Percentiles rank a stretch among this genome's conserved stretches.
Evolutionary conservation across 75 land plant genomes (phyloP).

Genomic region (Chamaecyparis obtusa): DNA sequence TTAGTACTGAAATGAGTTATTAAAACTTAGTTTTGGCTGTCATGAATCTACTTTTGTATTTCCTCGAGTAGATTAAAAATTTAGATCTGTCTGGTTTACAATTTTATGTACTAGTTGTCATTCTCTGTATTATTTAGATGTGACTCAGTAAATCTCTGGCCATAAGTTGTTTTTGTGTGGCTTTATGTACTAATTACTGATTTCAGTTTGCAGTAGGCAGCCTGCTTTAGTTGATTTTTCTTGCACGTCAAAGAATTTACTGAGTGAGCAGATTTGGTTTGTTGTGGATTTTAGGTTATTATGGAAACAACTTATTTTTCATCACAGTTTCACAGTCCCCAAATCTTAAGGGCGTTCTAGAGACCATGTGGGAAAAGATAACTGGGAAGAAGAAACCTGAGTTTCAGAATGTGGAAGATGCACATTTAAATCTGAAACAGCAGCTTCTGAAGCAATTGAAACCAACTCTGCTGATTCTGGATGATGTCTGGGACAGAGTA

Average conservation of each 20-base stretch:
- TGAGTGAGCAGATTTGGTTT: neutral
- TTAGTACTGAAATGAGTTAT: neutral
- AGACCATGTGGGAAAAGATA: slow-evolving; percentile 30
- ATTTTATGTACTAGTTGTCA: no score
- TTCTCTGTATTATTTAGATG: no score
- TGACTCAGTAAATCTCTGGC: no score
- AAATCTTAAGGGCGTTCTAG: neutral
- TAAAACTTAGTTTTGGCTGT: no score
- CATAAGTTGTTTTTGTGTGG: no score
- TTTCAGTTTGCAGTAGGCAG: no score
- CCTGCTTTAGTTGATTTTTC: neutral
- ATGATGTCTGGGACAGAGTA: slow-evolving; percentile 51
- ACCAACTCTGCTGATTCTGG: slow-evolving; percentile 34
- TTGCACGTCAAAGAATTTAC: neutral
- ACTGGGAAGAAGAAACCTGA: neutral
- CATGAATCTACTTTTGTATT: neutral
- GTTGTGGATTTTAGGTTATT: slow-evolving; percentile 24
- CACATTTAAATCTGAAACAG: neutral
- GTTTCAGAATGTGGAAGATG: slow-evolving; percentile 1
- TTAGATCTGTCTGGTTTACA: no score
- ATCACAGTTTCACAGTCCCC: slow-evolving; percentile 61
- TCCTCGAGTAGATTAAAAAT: no score
- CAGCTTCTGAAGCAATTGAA: neutral
- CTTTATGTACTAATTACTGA: no score
- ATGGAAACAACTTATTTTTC: slow-evolving; percentile 34